Evolutionary conservation across 108 stramenopile genomes (phyloP), one percentile per base, ranked within the genome.

Genomic region (Pseudonitzschia pungens): DNA sequence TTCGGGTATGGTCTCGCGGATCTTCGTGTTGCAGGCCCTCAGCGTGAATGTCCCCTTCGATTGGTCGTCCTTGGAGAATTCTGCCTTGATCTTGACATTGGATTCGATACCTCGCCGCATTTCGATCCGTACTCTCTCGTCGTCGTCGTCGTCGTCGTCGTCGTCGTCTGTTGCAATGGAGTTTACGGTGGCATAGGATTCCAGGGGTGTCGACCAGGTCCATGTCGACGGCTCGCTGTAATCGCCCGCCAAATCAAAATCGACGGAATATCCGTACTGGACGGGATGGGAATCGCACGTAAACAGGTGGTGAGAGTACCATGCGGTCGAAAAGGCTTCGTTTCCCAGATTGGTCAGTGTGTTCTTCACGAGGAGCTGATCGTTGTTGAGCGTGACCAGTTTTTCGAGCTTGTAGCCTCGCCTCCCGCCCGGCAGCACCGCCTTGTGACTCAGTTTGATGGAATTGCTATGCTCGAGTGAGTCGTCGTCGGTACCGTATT

Each of bases 281-380:
- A 93, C 80, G 2, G 88, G 86, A 57, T 71, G 71, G 52, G 71
- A 57, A 80, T 93, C 89, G 42, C 89, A 88, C 28, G 86, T 85
- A 55, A 91, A 93, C 68, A 93, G 86, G 72, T 90, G 87, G 71
- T 93, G 92, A 20, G 89, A 89, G 72, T 93, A 93, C 89, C 89
- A 90, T 21, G 88, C 87, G 4, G 92, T 93, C 6, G 87, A 81
- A 68, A 93, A 91, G 26, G 86, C 70, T 22, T 84, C 82, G 58
- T 75, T 71, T 56, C 92, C 92, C 22, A 84, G 44, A 79, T 93
- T 93, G 20, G 88, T 86, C 74, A 93, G 58, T 18, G 73, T 65
- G 26, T 84, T 77, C 55, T 83, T 86, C 65, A 91, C 88, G 50
- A 91, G 72, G 15, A 87, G 57, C 57, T 85, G 68, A 29, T 76